Conservation (phyloP, 257 asterid genomes). For the Knoxia roxburghii region DNA sequence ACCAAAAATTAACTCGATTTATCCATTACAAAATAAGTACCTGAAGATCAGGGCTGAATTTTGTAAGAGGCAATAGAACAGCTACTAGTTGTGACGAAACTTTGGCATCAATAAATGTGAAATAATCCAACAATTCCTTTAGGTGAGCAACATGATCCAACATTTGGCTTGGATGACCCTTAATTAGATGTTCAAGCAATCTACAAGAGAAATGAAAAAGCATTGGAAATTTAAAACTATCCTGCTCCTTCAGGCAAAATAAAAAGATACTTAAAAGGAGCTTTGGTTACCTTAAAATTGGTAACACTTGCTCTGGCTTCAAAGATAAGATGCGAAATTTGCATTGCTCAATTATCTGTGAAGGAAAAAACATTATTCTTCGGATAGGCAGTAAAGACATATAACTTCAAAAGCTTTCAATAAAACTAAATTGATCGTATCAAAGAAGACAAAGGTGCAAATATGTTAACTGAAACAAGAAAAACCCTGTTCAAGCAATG, state of each 20-base stretch:
- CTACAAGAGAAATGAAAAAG: slow-evolving; percentile 29
- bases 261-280: slow-evolving; percentile 17
- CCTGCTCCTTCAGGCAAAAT: slow-evolving; percentile 5
- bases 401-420: not conserved
- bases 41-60: slow-evolving; percentile 61
- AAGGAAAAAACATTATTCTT: slow-evolving; percentile 13
- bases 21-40: slow-evolving; percentile 30
- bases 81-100: slow-evolving; percentile 54
- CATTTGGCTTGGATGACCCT: slow-evolving; percentile 61
- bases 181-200: slow-evolving; percentile 55
- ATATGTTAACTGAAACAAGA: not conserved
- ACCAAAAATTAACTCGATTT: slow-evolving; percentile 13
- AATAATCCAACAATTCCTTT: slow-evolving; percentile 86
- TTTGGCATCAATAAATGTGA: slow-evolving; percentile 55
- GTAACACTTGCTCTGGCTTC: slow-evolving; percentile 63
- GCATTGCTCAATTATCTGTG: slow-evolving; percentile 85
- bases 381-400: not conserved
- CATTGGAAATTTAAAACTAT: not conserved
- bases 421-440: not conserved
- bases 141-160: slow-evolving; percentile 62
- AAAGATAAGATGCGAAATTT: slow-evolving; percentile 66
- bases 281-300: slow-evolving; percentile 44
- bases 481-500: not conserved
- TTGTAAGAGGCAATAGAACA: slow-evolving; percentile 62
- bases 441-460: not conserved